Evolutionary conservation across 2,329 filamentous ascomycete genomes (phyloP).

Genomic region (Dothideomycetes sp.): DNA sequence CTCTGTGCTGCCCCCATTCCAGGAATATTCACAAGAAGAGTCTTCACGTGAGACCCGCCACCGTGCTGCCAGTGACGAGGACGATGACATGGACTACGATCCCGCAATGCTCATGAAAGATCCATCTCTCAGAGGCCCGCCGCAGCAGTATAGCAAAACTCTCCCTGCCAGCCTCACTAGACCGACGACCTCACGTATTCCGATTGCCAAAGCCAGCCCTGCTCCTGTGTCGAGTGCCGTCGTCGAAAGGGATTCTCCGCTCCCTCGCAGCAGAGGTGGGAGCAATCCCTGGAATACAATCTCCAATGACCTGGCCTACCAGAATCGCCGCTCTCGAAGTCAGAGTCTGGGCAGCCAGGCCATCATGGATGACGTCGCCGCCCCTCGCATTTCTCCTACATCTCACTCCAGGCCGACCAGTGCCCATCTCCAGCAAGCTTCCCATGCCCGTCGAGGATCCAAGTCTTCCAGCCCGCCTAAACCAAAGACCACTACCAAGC

Average conservation of each 20-base stretch:
- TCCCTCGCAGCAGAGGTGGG: slow-evolving; percentile 47
- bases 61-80: no score
- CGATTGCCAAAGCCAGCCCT: slow-evolving; percentile 69
- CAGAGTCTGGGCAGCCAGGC: slow-evolving; percentile 48
- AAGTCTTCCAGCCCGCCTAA: slow-evolving; percentile 2
- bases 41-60: no score
- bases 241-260: slow-evolving; percentile 61
- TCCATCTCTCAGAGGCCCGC: slow-evolving; percentile 57
- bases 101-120: slow-evolving; percentile 55
- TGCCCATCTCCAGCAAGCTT: slow-evolving; percentile 2
- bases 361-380: slow-evolving; percentile 38
- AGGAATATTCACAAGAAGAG: no score
- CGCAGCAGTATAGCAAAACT: no score
- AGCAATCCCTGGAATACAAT: slow-evolving; percentile 32
- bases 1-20: background rate
- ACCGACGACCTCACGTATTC: slow-evolving; percentile 65
- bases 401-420: slow-evolving; percentile 4
- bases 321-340: slow-evolving; percentile 59
- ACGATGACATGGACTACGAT: slow-evolving; percentile 32
- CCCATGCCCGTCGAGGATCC: background rate
- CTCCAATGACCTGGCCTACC: slow-evolving; percentile 46
- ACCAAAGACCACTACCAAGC: slow-evolving; percentile 4
- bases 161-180: slow-evolving; percentile 30
- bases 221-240: slow-evolving; percentile 61
- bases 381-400: slow-evolving; percentile 16